Percentiles rank a stretch among this genome's conserved stretches.
Conservation (phyloP, 371 early-diverging fungal genomes). For the Smittium culicis region DNA sequence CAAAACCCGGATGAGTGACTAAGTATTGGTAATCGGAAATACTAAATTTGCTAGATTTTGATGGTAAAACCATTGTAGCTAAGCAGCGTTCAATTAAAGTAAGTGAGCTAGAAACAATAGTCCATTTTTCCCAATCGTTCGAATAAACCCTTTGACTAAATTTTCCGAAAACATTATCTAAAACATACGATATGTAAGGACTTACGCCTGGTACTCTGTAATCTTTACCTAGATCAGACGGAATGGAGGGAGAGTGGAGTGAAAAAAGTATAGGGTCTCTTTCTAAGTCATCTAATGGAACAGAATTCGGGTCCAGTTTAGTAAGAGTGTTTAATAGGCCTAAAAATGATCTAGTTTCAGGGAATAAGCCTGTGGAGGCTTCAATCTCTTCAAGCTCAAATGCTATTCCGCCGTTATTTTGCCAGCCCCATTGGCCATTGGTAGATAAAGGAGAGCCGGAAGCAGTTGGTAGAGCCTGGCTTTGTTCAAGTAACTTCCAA, state of each 20-base stretch:
- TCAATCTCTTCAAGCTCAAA: slow-evolving; percentile 68
- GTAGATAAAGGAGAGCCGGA: slow-evolving; percentile 10
- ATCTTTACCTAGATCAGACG: slow-evolving; percentile 41
- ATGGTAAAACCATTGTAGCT: slow-evolving; percentile 47
- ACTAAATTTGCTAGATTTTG: not conserved
- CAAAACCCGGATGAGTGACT: slow-evolving; percentile 70
- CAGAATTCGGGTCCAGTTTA: slow-evolving; percentile 31
- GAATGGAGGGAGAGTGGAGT: slow-evolving; percentile 37
- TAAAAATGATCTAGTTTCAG: slow-evolving; percentile 70
- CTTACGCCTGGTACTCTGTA: slow-evolving; percentile 52
- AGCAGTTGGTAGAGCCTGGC: slow-evolving; percentile 45
- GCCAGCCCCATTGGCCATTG: slow-evolving; percentile 10
- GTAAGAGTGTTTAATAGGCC: slow-evolving; percentile 55
- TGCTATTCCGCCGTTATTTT: slow-evolving; percentile 39
- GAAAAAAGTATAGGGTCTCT: slow-evolving; percentile 32
- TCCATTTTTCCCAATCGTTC: slow-evolving; percentile 60
- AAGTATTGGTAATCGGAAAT: slow-evolving; percentile 24
- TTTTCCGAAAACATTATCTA: slow-evolving; percentile 66
- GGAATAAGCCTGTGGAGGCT: slow-evolving; percentile 50
- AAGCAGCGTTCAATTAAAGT: slow-evolving; percentile 62
- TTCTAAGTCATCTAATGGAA: slow-evolving; percentile 20
- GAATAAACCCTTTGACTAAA: slow-evolving; percentile 48
- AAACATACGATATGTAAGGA: slow-evolving; percentile 66
- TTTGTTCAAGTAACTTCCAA: slow-evolving; percentile 54
- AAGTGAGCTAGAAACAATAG: slow-evolving; percentile 57